Conservation (phyloP, 805 yeast genomes). For the Metschnikowia arizonensis region DNA sequence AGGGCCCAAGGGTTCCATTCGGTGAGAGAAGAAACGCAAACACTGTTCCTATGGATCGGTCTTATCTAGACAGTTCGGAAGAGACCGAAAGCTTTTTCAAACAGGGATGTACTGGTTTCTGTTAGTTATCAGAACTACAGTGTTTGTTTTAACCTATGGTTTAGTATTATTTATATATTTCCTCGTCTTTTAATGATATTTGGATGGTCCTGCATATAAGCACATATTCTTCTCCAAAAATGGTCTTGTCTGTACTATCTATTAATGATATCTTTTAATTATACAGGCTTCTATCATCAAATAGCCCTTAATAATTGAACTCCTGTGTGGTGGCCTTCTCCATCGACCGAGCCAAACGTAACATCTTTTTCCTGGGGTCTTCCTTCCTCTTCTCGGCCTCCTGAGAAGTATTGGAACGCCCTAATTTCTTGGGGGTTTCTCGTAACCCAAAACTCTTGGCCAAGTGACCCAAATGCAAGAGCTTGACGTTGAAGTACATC, state of each 20-base stretch:
- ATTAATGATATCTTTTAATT: too few relatives aligned
- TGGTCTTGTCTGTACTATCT: too few relatives aligned
- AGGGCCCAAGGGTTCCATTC: slow-evolving; percentile 97
- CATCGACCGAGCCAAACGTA: slow-evolving; percentile 68
- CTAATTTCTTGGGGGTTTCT: slow-evolving; percentile 85
- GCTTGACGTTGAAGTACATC: slow-evolving; percentile 72
- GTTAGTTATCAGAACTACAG: too few relatives aligned
- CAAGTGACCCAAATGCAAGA: slow-evolving; percentile 88
- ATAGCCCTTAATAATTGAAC: slow-evolving; percentile 62
- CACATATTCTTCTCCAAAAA: too few relatives aligned
- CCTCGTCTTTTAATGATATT: too few relatives aligned
- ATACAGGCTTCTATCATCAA: too few relatives aligned
- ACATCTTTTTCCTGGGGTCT: slow-evolving; percentile 69
- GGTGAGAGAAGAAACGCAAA: slow-evolving; percentile 76
- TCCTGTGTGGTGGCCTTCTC: slow-evolving; percentile 63
- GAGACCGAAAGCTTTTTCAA: too few relatives aligned
- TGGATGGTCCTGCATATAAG: too few relatives aligned
- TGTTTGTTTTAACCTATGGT: too few relatives aligned
- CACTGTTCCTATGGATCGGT: slow-evolving; percentile 79
- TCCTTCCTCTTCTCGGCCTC: slow-evolving; percentile 47
- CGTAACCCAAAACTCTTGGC: slow-evolving; percentile 93
- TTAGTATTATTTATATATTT: too few relatives aligned
- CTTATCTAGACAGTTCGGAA: too few relatives aligned
- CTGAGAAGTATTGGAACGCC: slow-evolving; percentile 35
- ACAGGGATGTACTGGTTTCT: too few relatives aligned